Percentiles rank a stretch among this genome's conserved stretches.
Evolutionary conservation across 257 asterid genomes (phyloP).

Genomic region (Haberlea rhodopensis): DNA sequence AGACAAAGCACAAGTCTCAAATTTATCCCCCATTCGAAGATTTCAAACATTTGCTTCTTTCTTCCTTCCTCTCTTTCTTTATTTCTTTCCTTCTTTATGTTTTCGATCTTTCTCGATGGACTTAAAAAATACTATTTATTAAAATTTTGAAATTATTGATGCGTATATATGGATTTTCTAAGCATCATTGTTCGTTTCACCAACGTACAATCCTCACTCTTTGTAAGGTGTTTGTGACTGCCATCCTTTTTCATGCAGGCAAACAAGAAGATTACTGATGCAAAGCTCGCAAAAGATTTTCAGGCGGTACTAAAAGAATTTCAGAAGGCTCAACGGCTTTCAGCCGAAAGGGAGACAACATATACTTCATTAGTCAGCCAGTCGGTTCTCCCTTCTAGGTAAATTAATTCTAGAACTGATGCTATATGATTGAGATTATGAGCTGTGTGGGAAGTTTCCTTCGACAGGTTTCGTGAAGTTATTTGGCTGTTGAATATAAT

Average conservation of each 20-base stretch:
- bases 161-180: no score
- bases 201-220: neutral
- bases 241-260: constrained; percentile 42
- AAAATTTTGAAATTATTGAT: no score
- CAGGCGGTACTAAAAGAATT: constrained; percentile 86
- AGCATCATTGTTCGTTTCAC: no score
- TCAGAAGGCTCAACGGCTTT: constrained; percentile 72
- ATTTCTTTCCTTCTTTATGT: no score
- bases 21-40: no score
- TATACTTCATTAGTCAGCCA: constrained; percentile 63
- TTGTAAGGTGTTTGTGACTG: constrained; percentile 19
- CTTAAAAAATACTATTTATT: no score
- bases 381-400: constrained; percentile 60
- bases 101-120: no score
- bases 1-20: no score
- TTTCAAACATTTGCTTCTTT: no score
- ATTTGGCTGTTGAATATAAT: neutral
- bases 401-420: constrained; percentile 20
- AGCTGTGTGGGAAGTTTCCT: neutral
- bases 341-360: constrained; percentile 77
- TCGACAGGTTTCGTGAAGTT: neutral
- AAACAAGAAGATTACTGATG: constrained; percentile 87
- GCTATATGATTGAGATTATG: neutral
- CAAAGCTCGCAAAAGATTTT: constrained; percentile 92
- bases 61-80: no score